Base-by-base conservation (phyloP, 345 rosid species). In the Moringa oleifera region DNA sequence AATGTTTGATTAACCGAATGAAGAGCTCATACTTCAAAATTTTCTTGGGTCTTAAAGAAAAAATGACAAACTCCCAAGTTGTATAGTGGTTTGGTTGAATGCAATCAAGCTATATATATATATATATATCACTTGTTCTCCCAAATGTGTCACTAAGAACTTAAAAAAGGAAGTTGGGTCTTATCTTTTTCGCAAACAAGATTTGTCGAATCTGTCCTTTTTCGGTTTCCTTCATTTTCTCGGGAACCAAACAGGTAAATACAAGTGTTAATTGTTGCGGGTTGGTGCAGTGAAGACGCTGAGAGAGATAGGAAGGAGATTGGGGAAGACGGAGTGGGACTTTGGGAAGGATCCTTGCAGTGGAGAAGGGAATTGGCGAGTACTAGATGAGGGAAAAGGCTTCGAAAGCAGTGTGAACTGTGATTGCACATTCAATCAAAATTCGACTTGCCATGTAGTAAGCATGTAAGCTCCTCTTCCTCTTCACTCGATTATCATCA, bases 311-410 rank as follows among this genome's bases (percentile, higher is more conserved):
- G 91, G 77, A 63, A 73, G 59, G 74, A 84, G 75, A 62, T 13
- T 90, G 64, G 94, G 86, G 76, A 87, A 84, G 71, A 80, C 64
- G 56, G 91, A 86, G 57, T 92, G 96, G 96, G 69, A 83, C 54
- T 85, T 85, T 55, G 64, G 70, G 18, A 71, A 74, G 59, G 98
- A 90, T 67, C 97, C 97, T 18, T 92, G 97, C 69, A 81, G 87
- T 65, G 83, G 89, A 20, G 64, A 75, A 67, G 88, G 85, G 72
- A 87, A 78, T 46, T 89, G 93, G 95, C 52, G 17, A 0, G 37
- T 31, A 2, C 13, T 20, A 20, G 83, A 69, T 20, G 67, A 57
- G 31, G 22, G 55, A 54, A 70, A 67, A 72, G 83, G 80, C 12
- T 62, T 75, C 59, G 81, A 80, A 69, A 87, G 82, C 81, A 81